phyloP scores from a whole-genome alignment of 495 filamentous ascomycete genomes.

The Aspergillus kassunensis region DNA sequence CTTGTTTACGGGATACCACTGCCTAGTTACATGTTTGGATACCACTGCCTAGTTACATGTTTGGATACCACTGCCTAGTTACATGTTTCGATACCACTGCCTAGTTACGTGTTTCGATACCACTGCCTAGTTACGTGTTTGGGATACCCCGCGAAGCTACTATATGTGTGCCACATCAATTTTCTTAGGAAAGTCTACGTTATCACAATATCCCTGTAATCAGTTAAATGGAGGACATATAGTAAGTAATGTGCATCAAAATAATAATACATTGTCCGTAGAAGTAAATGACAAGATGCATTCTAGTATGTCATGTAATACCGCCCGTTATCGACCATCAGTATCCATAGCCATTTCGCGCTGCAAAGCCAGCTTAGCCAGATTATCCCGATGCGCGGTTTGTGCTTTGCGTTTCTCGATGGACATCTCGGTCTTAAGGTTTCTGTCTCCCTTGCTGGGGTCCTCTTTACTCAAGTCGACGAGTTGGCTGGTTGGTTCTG shows the following conservation, averaged over 20 bases:
- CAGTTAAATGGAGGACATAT: too few species aligned
- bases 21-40: slow-evolving; percentile 1
- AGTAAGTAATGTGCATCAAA: neutral
- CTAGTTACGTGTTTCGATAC: too few species aligned
- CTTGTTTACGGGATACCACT: neutral
- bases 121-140: too few species aligned
- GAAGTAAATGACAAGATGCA: too few species aligned
- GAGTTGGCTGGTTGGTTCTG: neutral
- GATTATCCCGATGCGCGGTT: slow-evolving; percentile 33
- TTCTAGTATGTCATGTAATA: too few species aligned
- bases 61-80: too few species aligned
- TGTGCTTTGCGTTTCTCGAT: slow-evolving; percentile 37
- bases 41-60: too few species aligned
- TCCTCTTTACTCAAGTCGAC: slow-evolving; percentile 15
- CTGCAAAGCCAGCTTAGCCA: slow-evolving; percentile 40
- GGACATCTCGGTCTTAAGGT: neutral
- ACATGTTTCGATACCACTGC: too few species aligned
- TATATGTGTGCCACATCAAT: too few species aligned
- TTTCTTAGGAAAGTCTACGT: too few species aligned
- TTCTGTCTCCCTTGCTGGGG: slow-evolving; percentile 4
- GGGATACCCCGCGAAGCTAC: too few species aligned
- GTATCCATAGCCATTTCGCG: slow-evolving; percentile 45
- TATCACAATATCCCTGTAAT: too few species aligned
- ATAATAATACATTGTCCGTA: slow-evolving; percentile 2
- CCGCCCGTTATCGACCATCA: slow-evolving; percentile 23